Conservation (phyloP, 768 basidiomycete species). For the Boletus reticuloceps region DNA sequence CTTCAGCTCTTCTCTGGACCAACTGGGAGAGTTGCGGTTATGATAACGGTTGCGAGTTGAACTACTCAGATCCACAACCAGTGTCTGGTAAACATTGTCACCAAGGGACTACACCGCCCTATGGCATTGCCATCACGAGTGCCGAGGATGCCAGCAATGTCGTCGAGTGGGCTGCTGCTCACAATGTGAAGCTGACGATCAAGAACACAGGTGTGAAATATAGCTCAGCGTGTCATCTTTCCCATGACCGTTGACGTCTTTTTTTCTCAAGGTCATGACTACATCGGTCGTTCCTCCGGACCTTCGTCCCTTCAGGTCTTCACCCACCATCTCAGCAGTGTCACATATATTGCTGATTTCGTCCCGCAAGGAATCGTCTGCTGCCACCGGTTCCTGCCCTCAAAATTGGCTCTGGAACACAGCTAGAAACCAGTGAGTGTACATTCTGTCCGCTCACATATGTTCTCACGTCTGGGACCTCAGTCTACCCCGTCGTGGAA, state of each 20-base stretch:
- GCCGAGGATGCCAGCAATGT: conserved; percentile 17
- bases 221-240: background rate
- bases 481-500: conserved; percentile 13
- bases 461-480: background rate
- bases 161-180: conserved; percentile 14
- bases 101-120: conserved; percentile 17
- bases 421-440: conserved; percentile 9
- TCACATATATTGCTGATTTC: conserved; percentile 9
- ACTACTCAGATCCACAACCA: conserved; percentile 17
- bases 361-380: conserved; percentile 17
- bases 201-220: conserved; percentile 18
- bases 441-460: background rate
- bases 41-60: conserved; percentile 12
- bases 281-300: conserved; percentile 15
- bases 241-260: background rate
- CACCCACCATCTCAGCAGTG: conserved; percentile 10
- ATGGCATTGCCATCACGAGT: conserved; percentile 12
- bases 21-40: conserved; percentile 22
- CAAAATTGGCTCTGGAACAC: conserved; percentile 14
- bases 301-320: conserved; percentile 18
- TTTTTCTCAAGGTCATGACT: conserved; percentile 10
- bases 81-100: conserved; percentile 5
- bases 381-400: conserved; percentile 5
- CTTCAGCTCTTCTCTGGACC: conserved; percentile 19
- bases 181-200: conserved; percentile 15